Conservation (phyloP, 306 rosid genomes). For the Vigna radiata region DNA sequence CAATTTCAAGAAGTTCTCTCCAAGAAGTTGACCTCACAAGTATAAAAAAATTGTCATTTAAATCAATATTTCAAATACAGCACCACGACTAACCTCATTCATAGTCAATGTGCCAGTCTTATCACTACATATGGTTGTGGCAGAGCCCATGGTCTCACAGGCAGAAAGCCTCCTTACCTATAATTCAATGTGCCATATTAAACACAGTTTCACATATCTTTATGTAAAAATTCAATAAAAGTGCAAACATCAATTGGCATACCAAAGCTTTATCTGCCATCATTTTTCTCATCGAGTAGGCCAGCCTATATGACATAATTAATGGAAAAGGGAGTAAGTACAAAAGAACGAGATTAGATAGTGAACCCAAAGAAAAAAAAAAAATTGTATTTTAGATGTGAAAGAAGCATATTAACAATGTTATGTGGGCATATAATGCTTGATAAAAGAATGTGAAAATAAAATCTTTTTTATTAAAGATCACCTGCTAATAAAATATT, state of each 20-base stretch:
- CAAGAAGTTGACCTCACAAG: constrained; percentile 15
- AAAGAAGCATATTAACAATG: neutral
- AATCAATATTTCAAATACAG: constrained; percentile 31
- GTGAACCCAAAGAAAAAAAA: neutral
- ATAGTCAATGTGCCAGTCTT: constrained; percentile 95
- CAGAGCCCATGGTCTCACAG: constrained; percentile 99
- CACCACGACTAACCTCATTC: constrained; percentile 69
- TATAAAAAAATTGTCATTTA: constrained; percentile 4
- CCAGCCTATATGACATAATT: constrained; percentile 66
- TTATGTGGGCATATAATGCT: constrained; percentile 1
- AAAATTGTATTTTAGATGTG: neutral
- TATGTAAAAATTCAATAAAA: constrained; percentile 23
- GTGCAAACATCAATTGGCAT: constrained; percentile 50
- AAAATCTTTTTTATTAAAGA: neutral
- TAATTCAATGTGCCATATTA: constrained; percentile 31
- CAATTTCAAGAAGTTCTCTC: constrained; percentile 22
- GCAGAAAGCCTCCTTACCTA: constrained; percentile 99
- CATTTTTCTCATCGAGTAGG: constrained; percentile 99
- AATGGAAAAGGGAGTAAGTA: constrained; percentile 32
- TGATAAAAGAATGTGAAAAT: constrained; percentile 23
- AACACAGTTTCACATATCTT: constrained; percentile 7
- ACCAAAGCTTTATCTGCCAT: constrained; percentile 99
- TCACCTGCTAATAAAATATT: neutral
- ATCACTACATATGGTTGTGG: constrained; percentile 97
- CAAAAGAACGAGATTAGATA: constrained; percentile 6